Conservation (phyloP, 768 basidiomycete species). For the Termitomyces sp. region DNA sequence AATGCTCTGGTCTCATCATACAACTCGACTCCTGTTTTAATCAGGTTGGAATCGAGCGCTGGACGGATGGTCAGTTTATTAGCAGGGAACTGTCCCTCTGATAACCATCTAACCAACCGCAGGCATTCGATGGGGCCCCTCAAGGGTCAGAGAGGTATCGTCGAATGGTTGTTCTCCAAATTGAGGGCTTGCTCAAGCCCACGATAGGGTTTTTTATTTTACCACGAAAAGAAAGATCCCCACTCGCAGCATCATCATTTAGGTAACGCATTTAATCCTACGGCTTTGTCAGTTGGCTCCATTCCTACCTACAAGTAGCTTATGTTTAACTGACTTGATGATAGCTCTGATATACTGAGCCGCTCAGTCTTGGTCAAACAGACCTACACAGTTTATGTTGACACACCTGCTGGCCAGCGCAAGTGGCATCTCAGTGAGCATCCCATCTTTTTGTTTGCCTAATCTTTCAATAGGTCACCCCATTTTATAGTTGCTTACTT, state of each 20-base stretch:
- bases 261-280: conserved; percentile 36
- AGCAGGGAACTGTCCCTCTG: not conserved
- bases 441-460: conserved; percentile 3
- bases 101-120: not conserved
- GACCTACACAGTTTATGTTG: conserved; percentile 75
- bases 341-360: conserved; percentile 21
- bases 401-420: conserved; percentile 57
- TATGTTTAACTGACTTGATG: not conserved
- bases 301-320: not conserved
- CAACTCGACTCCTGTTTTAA: not conserved
- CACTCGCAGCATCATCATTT: conserved; percentile 39
- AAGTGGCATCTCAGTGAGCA: conserved; percentile 79
- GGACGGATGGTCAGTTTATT: conserved; percentile 61
- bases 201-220: conserved; percentile 69
- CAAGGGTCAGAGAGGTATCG: conserved; percentile 61
- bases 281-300: conserved; percentile 17
- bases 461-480: conserved; percentile 16
- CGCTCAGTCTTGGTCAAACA: conserved; percentile 62
- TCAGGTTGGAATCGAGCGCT: conserved; percentile 75
- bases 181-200: conserved; percentile 4
- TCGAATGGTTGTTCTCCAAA: not conserved
- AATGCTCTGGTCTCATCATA: not conserved
- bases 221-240: conserved; percentile 64
- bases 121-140: conserved; percentile 76
- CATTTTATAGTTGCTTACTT: conserved; percentile 64